A percentile compares a stretch with the other conserved stretches of the same genome.
Evolutionary conservation across 1,139 yeast genomes (phyloP).

Genomic region (Yamadazyma blattariae): DNA sequence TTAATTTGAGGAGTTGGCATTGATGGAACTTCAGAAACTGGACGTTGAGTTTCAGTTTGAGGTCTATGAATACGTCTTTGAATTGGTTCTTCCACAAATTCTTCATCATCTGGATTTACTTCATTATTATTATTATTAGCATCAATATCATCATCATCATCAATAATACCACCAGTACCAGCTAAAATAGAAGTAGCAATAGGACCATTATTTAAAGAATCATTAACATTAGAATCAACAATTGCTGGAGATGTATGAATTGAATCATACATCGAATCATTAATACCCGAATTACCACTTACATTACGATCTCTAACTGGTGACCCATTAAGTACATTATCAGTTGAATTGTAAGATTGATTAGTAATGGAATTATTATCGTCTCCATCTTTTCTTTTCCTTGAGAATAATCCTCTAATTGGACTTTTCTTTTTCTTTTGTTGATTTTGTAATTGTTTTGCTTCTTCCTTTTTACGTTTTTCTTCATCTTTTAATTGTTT

Average conservation of each 20-base stretch:
- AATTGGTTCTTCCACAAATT: too few species aligned
- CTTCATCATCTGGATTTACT: too few species aligned
- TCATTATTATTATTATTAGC: too few species aligned
- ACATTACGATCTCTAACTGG: not conserved
- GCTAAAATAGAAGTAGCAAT: too few species aligned
- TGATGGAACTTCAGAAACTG: not conserved
- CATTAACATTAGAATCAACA: too few species aligned
- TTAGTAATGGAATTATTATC: conserved; percentile 4
- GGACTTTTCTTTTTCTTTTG: conserved; percentile 11
- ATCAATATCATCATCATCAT: too few species aligned
- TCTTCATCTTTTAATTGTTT: conserved; percentile 17
- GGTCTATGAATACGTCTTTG: too few species aligned
- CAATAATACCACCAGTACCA: too few species aligned
- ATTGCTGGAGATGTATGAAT: too few species aligned
- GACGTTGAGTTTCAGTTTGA: too few species aligned
- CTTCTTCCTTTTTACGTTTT: conserved; percentile 12
- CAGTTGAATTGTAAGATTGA: not conserved
- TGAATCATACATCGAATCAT: not conserved
- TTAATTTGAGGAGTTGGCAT: conserved; percentile 9
- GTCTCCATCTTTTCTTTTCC: conserved; percentile 10
- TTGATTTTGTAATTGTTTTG: conserved; percentile 12
- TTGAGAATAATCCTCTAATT: conserved; percentile 14
- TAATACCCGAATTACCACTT: not conserved
- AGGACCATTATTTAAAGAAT: too few species aligned
- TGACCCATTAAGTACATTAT: conserved; percentile 3